These are phyloP conservation scores for Boechera retrofracta DNA, from an alignment of 345 rosid genomes.

Conservation along the genomic window DNA sequence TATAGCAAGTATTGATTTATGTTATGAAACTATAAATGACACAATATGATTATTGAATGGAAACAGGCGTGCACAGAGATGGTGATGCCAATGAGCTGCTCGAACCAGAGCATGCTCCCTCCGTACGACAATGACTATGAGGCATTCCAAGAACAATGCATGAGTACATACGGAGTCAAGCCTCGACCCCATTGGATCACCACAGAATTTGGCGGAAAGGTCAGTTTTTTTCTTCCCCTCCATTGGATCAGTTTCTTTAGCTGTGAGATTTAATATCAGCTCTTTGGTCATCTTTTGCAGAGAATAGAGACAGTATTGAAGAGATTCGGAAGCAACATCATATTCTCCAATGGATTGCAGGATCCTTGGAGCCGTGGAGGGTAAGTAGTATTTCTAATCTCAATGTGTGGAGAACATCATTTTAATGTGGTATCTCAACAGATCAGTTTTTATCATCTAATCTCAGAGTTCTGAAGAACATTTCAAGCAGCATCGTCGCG, in stretches of 20 bases:
- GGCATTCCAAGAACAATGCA: slow-evolving; percentile 52
- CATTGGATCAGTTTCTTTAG: not conserved
- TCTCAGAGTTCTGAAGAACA: slow-evolving; percentile 68
- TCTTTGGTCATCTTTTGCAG: slow-evolving; percentile 44
- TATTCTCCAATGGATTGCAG: slow-evolving; percentile 79
- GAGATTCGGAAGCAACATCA: slow-evolving; percentile 72
- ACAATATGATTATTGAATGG: slow-evolving; percentile 1
- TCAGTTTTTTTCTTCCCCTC: slow-evolving; percentile 35
- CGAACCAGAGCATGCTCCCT: slow-evolving; percentile 72
- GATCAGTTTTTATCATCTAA: not conserved
- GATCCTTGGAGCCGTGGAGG: slow-evolving; percentile 92
- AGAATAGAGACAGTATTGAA: slow-evolving; percentile 56
- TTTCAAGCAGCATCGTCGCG: slow-evolving; percentile 67
- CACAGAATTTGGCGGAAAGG: slow-evolving; percentile 74
- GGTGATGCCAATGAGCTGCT: slow-evolving; percentile 81
- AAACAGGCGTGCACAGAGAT: slow-evolving; percentile 83
- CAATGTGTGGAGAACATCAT: not conserved
- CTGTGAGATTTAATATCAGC: slow-evolving; percentile 1
- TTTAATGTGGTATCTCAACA: not conserved
- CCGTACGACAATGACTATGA: slow-evolving; percentile 51
- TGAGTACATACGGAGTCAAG: slow-evolving; percentile 50
- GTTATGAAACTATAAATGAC: slow-evolving; percentile 14
- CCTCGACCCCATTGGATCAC: slow-evolving; percentile 87
- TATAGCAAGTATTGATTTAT: not conserved
- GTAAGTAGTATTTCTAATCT: slow-evolving; percentile 43